These are phyloP conservation scores for Suillus cothurnatus DNA, from an alignment of 768 basidiomycete genomes.

Conservation along the genomic window DNA sequence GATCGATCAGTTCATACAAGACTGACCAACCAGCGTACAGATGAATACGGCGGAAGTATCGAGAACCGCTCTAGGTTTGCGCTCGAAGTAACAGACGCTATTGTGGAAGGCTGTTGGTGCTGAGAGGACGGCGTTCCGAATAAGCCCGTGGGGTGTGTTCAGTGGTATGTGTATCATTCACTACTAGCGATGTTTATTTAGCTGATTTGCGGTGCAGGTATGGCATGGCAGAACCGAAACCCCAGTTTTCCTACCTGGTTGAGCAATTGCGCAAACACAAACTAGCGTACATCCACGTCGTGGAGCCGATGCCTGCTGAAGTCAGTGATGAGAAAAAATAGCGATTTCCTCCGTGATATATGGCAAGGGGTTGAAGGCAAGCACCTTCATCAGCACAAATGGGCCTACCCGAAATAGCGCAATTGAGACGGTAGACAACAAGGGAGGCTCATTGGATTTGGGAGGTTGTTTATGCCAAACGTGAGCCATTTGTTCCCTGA, in stretches of 20 bases:
- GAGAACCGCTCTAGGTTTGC: conserved; percentile 60
- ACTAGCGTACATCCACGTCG: conserved; percentile 55
- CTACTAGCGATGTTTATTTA: conserved; percentile 9
- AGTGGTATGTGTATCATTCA: neutral
- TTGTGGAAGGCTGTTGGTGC: conserved; percentile 54
- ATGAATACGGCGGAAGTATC: conserved; percentile 69
- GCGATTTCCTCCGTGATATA: conserved; percentile 47
- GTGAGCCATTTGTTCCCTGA: conserved; percentile 27
- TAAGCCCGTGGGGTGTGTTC: conserved; percentile 56
- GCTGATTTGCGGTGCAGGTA: conserved; percentile 34
- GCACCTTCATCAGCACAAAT: conserved; percentile 44
- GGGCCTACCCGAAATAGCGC: conserved; percentile 46
- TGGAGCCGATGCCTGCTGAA: conserved; percentile 38
- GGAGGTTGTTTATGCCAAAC: conserved; percentile 40
- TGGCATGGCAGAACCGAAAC: conserved; percentile 58
- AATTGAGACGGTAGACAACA: conserved; percentile 36
- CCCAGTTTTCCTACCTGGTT: conserved; percentile 55
- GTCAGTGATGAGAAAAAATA: conserved; percentile 29
- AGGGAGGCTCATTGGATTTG: conserved; percentile 39
- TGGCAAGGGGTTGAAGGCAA: conserved; percentile 40
- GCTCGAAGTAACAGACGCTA: conserved; percentile 54
- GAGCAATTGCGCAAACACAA: conserved; percentile 37
- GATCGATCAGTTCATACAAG: conserved; percentile 64
- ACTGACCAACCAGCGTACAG: conserved; percentile 58
- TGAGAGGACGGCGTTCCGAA: conserved; percentile 53